Evolutionary conservation across 2,329 filamentous ascomycete species (phyloP), one percentile per base, ranked within the genome.

Genomic region (Aspergillus sojae): DNA sequence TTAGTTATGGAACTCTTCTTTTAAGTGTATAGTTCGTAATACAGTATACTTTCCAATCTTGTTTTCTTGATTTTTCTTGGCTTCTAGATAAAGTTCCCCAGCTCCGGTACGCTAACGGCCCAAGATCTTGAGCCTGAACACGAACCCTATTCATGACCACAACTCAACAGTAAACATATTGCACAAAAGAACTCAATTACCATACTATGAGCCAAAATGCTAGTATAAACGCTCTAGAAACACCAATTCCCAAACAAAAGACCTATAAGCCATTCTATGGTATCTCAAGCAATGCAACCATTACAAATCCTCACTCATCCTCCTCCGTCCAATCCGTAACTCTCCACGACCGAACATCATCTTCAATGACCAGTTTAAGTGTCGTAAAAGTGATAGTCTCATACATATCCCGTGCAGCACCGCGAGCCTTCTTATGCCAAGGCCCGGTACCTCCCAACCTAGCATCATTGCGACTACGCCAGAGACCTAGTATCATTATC

Each of bases 371-470:
- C 71, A 96, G 75, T 57, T 82, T 83, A 73, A 86, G 80, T 62
- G 86, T 86, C 71, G 89, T 84, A 67, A 91, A 88, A 72, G 91
- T 88, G 71, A 93, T 92, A 63, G 83, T 82, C 85, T 90, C 75
- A 66, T 84, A 84, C 69, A 83, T 72, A 21, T 80, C 77, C 10
- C 76, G 68, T 9, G 82, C 85, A 6, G 84, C 84, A 23, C 69
- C 74, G 57, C 84, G 75, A 11, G 86, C 86, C 66, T 82, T 79
- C 59, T 78, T 79, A 75, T 88, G 86, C 82, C 85, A 87, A 12
- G 85, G 84, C 0, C 86, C 86, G 2, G 72, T 70, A 1, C 86
- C 84, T 78, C 90, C 77, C 77, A 86, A 79, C 84, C 91, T 78
- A 82, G 86, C 78, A 84, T 87, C 80, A 81, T 86, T 74, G 12